phyloP scores from a whole-genome alignment of 2,329 filamentous ascomycete species.

The Davidsoniella virescens region DNA sequence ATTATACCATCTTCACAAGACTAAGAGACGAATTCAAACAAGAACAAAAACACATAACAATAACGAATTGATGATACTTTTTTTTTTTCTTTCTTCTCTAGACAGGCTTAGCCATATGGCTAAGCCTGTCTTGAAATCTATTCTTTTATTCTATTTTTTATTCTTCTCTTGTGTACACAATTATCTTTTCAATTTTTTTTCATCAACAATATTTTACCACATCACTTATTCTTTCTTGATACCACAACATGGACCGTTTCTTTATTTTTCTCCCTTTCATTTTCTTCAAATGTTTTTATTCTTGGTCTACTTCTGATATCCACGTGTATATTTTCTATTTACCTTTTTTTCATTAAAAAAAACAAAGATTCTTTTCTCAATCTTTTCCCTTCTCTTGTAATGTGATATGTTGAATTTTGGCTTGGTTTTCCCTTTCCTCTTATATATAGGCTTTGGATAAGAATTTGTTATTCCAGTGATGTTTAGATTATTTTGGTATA shows the following conservation, averaged over 20 bases:
- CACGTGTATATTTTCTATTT: background rate
- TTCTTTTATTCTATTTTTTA: background rate
- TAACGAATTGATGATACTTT: conserved; percentile 2
- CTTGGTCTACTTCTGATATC: background rate
- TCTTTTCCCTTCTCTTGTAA: too few species aligned
- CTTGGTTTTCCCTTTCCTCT: too few species aligned
- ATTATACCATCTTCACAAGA: too few species aligned
- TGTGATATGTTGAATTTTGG: too few species aligned
- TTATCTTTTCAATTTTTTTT: background rate
- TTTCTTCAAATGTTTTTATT: conserved; percentile 6
- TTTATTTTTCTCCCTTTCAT: conserved; percentile 1
- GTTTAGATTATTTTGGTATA: too few species aligned
- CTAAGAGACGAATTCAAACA: too few species aligned
- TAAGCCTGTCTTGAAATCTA: background rate
- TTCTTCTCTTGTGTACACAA: background rate
- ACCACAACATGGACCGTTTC: background rate
- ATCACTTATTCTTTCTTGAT: background rate
- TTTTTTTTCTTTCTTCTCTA: background rate
- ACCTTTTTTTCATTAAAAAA: background rate
- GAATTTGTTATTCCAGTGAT: too few species aligned
- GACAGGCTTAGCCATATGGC: background rate
- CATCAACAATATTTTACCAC: background rate
- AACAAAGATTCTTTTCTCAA: too few species aligned
- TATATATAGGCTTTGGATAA: too few species aligned
- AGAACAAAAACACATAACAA: too few species aligned